Conservation (phyloP, 139 green algal species). For the Diplosphaera chodatii region DNA sequence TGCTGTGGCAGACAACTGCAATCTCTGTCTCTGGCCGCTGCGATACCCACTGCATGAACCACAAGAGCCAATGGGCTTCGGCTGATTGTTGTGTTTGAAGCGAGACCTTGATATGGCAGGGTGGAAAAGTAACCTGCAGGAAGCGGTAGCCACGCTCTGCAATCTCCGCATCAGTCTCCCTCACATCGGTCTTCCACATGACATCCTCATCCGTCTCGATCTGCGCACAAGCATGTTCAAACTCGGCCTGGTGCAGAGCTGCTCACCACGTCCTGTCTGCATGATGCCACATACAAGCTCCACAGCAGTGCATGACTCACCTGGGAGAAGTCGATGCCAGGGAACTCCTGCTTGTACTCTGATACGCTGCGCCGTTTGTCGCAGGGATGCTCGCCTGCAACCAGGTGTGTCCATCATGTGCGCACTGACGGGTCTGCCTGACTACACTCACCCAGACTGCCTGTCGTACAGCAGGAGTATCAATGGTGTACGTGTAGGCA, state of each 20-base stretch:
- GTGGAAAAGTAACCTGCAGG: slow-evolving; percentile 18
- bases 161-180: slow-evolving; percentile 39
- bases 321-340: slow-evolving; percentile 45
- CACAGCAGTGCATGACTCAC: not conserved
- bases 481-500: too few species aligned
- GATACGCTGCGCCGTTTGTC: slow-evolving; percentile 24
- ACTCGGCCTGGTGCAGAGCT: too few species aligned
- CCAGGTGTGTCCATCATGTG: not conserved
- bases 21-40: slow-evolving; percentile 36
- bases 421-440: too few species aligned
- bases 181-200: slow-evolving; percentile 27
- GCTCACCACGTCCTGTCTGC: too few species aligned
- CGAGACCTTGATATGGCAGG: too few species aligned
- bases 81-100: too few species aligned
- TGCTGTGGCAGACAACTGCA: slow-evolving; percentile 40
- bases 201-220: slow-evolving; percentile 34
- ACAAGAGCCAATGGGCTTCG: not conserved
- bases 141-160: slow-evolving; percentile 4
- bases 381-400: slow-evolving; percentile 27
- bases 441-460: too few species aligned
- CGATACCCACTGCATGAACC: not conserved
- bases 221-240: too few species aligned
- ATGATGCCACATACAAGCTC: too few species aligned
- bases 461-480: too few species aligned
- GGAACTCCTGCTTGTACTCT: slow-evolving; percentile 21